Conservation (phyloP, 176 grass and related monocot genomes). For the Bonia amplexicaulis region DNA sequence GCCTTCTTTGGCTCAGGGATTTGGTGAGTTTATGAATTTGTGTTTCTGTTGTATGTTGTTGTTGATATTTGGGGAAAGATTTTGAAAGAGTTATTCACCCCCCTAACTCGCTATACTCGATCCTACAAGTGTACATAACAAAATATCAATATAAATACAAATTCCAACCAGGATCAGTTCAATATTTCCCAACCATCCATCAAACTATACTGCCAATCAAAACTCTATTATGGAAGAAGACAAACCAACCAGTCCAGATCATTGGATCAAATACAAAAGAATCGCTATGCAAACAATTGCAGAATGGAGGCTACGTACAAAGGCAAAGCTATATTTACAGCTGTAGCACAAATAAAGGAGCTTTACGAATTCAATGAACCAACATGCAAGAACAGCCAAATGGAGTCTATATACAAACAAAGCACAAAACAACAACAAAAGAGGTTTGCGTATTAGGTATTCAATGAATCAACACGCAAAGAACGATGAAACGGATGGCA, state of each 20-base stretch:
- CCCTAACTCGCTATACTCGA: no score
- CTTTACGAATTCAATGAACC: neutral
- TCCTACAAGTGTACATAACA: neutral
- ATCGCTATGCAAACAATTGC: neutral
- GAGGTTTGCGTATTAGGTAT: neutral
- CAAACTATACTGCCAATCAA: neutral
- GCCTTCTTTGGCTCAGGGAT: no score
- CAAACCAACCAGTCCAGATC: neutral
- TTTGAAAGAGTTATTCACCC: no score
- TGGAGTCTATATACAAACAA: neutral
- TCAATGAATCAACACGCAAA: neutral
- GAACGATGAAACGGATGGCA: neutral
- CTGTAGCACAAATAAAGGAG: neutral
- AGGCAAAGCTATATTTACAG: neutral
- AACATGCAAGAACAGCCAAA: neutral
- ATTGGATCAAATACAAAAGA: neutral
- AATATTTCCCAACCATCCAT: neutral
- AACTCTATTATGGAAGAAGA: neutral
- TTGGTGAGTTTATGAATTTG: no score
- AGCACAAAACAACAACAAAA: neutral
- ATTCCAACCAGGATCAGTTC: constrained; percentile 3
- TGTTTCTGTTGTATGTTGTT: no score
- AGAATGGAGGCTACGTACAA: neutral
- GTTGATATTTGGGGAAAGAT: no score
- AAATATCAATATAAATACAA: neutral